Base-by-base conservation (phyloP, 768 basidiomycete species). In the Arthromyces matolae region DNA sequence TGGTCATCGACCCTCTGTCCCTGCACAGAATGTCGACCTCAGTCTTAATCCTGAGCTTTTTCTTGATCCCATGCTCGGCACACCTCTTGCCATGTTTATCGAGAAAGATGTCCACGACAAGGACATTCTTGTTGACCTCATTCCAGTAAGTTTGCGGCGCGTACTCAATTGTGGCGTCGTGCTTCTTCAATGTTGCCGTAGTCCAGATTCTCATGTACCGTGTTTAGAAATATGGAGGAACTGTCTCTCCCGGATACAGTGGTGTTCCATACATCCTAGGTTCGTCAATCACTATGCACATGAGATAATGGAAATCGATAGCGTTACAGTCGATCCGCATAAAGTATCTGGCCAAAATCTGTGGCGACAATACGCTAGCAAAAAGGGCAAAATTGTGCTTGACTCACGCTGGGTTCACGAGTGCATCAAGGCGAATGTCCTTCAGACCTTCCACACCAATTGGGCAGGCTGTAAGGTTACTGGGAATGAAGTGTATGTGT, bases 391-490 rank as follows among this genome's bases (percentile, higher is more conserved):
- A 63, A 70, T 90, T 36, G 79, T 93, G 2, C 78, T 93, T 6
- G 75, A 80, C 57, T 75, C 79, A 4, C 77, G 78, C 37, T 93
- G 90, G 90, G 76, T 89, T 18, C 76, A 78, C 40, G 85, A 89
- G 60, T 93, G 90, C 57, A 72, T 93, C 56, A 80, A 83, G 56
- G 67, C 75, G 5, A 77, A 79, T 42, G 74, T 77, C 36, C 71
- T 93, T 27, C 85, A 88, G 62, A 88, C 86, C 0, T 91, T 84
- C 58, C 76, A 80, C 41, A 80, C 71, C 47, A 82, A 88, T 56
- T 93, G 85, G 80, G 88, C 84, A 9, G 86, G 80, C 20, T 92
- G 86, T 56, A 91, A 86, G 68, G 79, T 93, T 16, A 83, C 78
- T 16, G 89, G 89, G 19, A 73, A 71, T 14, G 88, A 92, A 65